Conservation (phyloP, 83 land plant genomes). For the Thuja plicata region DNA sequence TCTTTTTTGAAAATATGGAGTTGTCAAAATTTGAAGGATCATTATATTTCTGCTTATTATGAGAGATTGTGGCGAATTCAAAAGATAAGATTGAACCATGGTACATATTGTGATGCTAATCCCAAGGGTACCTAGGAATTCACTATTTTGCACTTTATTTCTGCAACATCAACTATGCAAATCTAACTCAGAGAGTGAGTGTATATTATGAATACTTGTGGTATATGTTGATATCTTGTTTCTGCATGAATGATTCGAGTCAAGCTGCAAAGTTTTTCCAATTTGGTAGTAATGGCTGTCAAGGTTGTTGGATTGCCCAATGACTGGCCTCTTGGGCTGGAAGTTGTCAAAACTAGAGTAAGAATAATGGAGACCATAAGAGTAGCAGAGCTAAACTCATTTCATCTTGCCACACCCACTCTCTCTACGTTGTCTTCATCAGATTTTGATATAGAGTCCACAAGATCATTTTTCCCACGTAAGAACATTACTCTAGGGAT, state of each 20-base stretch:
- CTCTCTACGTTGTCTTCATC: constrained; percentile 45
- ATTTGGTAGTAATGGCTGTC: neutral
- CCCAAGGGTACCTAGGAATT: too few species aligned
- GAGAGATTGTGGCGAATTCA: too few species aligned
- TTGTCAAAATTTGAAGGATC: too few species aligned
- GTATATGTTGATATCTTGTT: neutral
- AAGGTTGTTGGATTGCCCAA: neutral
- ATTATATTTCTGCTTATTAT: too few species aligned
- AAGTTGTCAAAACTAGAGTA: constrained; percentile 26
- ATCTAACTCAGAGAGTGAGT: too few species aligned
- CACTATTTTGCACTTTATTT: too few species aligned
- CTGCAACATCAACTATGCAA: too few species aligned
- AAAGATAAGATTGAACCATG: too few species aligned
- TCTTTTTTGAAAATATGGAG: too few species aligned
- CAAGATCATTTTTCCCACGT: neutral
- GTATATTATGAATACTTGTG: neutral
- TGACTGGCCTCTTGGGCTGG: constrained; percentile 50
- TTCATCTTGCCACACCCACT: constrained; percentile 22
- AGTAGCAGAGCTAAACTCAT: constrained; percentile 1
- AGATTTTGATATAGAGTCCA: constrained; percentile 29
- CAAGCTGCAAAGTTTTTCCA: neutral
- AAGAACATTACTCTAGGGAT: neutral
- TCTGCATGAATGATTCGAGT: neutral
- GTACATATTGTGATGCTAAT: too few species aligned
- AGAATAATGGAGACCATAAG: constrained; percentile 13